phyloP scores from a whole-genome alignment of 2,329 filamentous ascomycete species.

The Daldinia sp. region DNA sequence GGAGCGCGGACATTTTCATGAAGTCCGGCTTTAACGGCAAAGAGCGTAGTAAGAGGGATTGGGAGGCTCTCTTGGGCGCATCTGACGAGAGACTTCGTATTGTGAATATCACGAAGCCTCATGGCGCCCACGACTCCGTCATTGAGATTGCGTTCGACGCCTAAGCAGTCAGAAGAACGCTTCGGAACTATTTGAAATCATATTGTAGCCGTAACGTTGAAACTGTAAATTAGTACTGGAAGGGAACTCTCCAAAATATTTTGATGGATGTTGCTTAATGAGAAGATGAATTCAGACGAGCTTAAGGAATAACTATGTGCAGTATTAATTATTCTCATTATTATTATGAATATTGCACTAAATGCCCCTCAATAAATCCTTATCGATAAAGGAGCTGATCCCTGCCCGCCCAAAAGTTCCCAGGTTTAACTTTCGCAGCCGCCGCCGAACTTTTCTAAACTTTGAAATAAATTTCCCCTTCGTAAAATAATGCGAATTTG shows the following conservation, averaged over 20 bases:
- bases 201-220: neutral
- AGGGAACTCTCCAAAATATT: neutral
- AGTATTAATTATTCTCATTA: too few species aligned
- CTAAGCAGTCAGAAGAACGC: neutral
- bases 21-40: slow-evolving; percentile 33
- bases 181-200: neutral
- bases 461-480: neutral
- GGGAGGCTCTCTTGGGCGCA: slow-evolving; percentile 25
- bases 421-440: neutral
- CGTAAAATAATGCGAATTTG: slow-evolving; percentile 35
- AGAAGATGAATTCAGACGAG: neutral
- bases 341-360: neutral
- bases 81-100: slow-evolving; percentile 31
- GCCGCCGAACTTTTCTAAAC: slow-evolving; percentile 6
- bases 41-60: slow-evolving; percentile 26
- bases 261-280: neutral
- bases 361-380: neutral
- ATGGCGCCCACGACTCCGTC: slow-evolving; percentile 26
- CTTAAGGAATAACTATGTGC: too few species aligned
- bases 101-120: slow-evolving; percentile 20
- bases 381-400: neutral
- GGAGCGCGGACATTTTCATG: slow-evolving; percentile 33
- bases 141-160: slow-evolving; percentile 34
- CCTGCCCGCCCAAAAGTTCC: neutral
- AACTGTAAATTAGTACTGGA: neutral